A percentile compares a stretch with the other conserved stretches of the same genome.
phyloP scores from a whole-genome alignment of 441 rosid species.

The Arabidopsis hybrid region DNA sequence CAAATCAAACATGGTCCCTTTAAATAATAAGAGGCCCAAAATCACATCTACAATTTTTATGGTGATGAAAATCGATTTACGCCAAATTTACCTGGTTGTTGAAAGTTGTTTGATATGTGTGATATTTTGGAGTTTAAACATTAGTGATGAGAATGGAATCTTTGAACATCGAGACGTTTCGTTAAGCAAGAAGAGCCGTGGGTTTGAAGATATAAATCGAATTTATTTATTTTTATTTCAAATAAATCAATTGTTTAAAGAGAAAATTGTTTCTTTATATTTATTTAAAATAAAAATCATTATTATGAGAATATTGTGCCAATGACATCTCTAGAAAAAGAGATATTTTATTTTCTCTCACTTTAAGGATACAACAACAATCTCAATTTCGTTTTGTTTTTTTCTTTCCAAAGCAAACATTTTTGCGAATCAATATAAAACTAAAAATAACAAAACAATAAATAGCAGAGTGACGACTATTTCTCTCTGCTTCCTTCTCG shows the following conservation, averaged over 20 bases:
- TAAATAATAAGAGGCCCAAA: slow-evolving; percentile 1
- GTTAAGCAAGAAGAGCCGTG: not conserved
- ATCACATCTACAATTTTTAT: not conserved
- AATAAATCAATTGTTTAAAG: no score
- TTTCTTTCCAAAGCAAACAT: not conserved
- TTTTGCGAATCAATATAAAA: not conserved
- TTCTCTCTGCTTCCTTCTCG: not conserved
- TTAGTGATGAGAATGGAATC: not conserved
- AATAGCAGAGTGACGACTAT: not conserved
- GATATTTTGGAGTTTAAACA: not conserved
- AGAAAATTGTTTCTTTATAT: no score
- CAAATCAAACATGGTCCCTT: not conserved
- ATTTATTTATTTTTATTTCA: no score
- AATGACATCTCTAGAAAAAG: not conserved
- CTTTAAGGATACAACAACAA: not conserved
- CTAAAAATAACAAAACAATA: not conserved
- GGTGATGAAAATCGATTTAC: not conserved
- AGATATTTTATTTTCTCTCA: not conserved
- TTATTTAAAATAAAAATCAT: no score
- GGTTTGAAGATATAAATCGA: no score
- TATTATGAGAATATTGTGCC: not conserved
- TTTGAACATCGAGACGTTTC: not conserved
- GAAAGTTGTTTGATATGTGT: not conserved
- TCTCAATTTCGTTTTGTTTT: not conserved
- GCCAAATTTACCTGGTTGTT: not conserved